These are phyloP conservation scores for Eremothecium coryli DNA, from an alignment of 1,139 yeast genomes.

Conservation along the genomic window DNA sequence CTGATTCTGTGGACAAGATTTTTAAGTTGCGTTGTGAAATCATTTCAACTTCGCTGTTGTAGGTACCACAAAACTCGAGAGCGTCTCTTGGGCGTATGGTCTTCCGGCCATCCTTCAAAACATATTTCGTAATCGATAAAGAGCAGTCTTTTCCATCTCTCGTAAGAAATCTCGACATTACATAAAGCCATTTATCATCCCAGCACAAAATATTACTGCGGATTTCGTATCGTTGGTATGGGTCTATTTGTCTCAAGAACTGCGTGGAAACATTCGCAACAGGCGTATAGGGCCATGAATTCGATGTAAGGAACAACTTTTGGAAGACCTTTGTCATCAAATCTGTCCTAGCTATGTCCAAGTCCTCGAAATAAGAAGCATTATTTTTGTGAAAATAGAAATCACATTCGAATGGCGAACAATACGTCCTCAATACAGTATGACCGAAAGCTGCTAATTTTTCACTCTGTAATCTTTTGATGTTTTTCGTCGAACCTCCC, in stretches of 20 bases:
- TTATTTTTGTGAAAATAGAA: constrained; percentile 81
- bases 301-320: constrained; percentile 40
- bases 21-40: constrained; percentile 35
- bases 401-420: constrained; percentile 75
- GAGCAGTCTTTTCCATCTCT: constrained; percentile 38
- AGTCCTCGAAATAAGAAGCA: constrained; percentile 74
- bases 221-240: constrained; percentile 51
- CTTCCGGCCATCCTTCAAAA: constrained; percentile 61
- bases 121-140: constrained; percentile 66
- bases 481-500: constrained; percentile 19
- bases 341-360: constrained; percentile 70
- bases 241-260: constrained; percentile 64
- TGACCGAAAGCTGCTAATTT: constrained; percentile 36
- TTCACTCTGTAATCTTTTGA: constrained; percentile 16
- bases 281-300: constrained; percentile 59
- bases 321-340: constrained; percentile 49
- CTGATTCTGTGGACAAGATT: constrained; percentile 19
- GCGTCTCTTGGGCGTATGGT: constrained; percentile 62
- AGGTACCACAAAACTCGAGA: constrained; percentile 47
- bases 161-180: constrained; percentile 48
- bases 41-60: constrained; percentile 41
- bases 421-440: constrained; percentile 43
- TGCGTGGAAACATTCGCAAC: constrained; percentile 63
- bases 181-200: constrained; percentile 82
- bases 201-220: constrained; percentile 62